Evolutionary conservation across 2,329 filamentous ascomycete species (phyloP).

Genomic region (Aciculosporium take): DNA sequence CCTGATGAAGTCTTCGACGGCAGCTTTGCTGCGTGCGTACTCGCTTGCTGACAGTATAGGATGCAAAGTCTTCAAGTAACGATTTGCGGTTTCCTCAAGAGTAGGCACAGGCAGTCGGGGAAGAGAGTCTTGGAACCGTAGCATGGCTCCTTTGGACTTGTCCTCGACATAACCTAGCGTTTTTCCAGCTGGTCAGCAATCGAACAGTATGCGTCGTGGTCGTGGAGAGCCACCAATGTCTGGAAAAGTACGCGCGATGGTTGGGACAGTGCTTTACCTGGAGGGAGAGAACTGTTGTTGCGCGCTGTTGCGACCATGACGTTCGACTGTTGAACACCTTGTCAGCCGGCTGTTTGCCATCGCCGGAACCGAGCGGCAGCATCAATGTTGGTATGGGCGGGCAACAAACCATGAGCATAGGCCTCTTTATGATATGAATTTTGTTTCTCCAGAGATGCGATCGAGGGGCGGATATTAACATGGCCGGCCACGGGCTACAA

Average conservation of each 20-base stretch:
- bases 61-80: constrained; percentile 68
- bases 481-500: constrained; percentile 13
- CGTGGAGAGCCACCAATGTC: neutral
- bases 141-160: constrained; percentile 62
- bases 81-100: constrained; percentile 65
- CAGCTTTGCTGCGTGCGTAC: constrained; percentile 60
- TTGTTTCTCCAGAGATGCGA: constrained; percentile 20
- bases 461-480: constrained; percentile 21
- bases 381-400: neutral
- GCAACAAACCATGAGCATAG: constrained; percentile 5
- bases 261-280: constrained; percentile 21
- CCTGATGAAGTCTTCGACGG: constrained; percentile 75
- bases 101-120: constrained; percentile 66
- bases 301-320: constrained; percentile 40
- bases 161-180: constrained; percentile 68
- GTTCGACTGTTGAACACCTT: constrained; percentile 9
- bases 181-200: neutral
- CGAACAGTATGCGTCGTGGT: too few species aligned
- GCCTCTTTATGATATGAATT: constrained; percentile 17
- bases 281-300: constrained; percentile 43
- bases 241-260: neutral
- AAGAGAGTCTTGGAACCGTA: constrained; percentile 76
- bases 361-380: neutral
- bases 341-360: neutral
- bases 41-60: constrained; percentile 57